A percentile compares a stretch with the other conserved stretches of the same genome.
phyloP scores from a whole-genome alignment of 495 filamentous ascomycete species.

The Mytilinidion resinicola region DNA sequence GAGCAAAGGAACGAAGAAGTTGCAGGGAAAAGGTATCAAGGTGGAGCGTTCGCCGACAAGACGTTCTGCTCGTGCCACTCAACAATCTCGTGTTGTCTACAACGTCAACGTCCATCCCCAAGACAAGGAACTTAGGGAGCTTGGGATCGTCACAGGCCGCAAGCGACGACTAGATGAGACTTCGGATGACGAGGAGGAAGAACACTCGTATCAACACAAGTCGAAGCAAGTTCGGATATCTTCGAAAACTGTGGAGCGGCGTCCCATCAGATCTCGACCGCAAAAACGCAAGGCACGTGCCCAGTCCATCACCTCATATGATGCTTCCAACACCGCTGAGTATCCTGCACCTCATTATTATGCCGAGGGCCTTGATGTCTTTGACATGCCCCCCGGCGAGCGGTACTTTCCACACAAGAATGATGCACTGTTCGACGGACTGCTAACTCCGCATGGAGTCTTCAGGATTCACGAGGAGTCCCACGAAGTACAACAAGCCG shows the following conservation, averaged over 20 bases:
- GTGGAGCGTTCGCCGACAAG: not conserved
- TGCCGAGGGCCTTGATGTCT: not conserved
- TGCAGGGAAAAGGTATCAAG: not conserved
- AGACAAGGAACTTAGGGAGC: conserved; percentile 5
- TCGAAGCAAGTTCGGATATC: not conserved
- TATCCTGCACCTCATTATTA: not conserved
- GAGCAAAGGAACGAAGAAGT: not conserved
- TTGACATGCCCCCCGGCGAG: not conserved
- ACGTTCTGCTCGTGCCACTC: conserved; percentile 10
- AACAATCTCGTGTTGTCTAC: conserved; percentile 7
- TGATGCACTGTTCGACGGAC: not conserved
- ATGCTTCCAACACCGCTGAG: not conserved
- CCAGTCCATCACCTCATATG: not conserved
- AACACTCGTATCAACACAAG: not conserved
- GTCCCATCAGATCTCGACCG: not conserved
- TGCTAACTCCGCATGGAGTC: not conserved
- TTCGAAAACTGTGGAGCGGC: not conserved
- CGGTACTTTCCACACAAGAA: not conserved
- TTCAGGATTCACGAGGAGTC: not conserved
- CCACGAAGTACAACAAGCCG: not conserved
- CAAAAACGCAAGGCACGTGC: not conserved
- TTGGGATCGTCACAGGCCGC: not conserved
- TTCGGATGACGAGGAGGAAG: not conserved
- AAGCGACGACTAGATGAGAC: not conserved
- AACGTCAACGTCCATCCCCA: conserved; percentile 17